Base-by-base conservation (phyloP, 768 basidiomycete species). In the Myochromella boudieri region DNA sequence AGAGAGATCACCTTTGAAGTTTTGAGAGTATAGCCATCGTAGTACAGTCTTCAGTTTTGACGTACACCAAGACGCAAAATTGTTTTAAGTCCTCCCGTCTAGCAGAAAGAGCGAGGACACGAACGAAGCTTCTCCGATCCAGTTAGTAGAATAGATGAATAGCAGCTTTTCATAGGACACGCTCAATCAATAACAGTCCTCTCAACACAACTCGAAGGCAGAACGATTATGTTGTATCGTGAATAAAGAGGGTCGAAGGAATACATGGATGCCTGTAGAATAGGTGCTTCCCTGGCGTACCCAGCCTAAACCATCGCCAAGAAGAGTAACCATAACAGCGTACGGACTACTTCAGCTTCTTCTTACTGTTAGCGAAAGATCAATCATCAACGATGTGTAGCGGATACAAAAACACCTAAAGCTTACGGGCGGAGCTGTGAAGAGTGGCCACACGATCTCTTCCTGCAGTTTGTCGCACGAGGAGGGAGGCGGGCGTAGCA, bases 401-500 rank as follows among this genome's bases (percentile, higher is more conserved):
- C 38, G 10, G 18, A 24, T 14, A 40, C 14, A 44, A 17, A 31
- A 21, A 12, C n/a, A n/a, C n/a, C n/a, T n/a, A n/a, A n/a, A 34
- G 84, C 89, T 67, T 55, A 92, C 90, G 90, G 91, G 68, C 91
- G 85, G 75, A 95, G 90, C 61, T 91, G 91, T 52, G 84, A 86
- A 37, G 87, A 90, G 70, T 91, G 90, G 15, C 93, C 93, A 64
- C 94, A 95, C 49, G 83, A 80, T 57, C 93, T 81, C 78, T 95
- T 95, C 68, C 95, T 81, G 85, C 97, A 98, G 84, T 99, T 98
- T 76, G 95, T 97, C 28, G 97, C 97, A 68, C 97, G 93, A 44
- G 95, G 95, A 55, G 97, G 95, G 60, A 98, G 95, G 60, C 97
- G 95, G 36, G 97, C 97, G 70, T 98, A 98, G 78, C 97, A 98